Conservation (phyloP, 2,329 filamentous ascomycete species). For the Huntiella bhutanensis region DNA sequence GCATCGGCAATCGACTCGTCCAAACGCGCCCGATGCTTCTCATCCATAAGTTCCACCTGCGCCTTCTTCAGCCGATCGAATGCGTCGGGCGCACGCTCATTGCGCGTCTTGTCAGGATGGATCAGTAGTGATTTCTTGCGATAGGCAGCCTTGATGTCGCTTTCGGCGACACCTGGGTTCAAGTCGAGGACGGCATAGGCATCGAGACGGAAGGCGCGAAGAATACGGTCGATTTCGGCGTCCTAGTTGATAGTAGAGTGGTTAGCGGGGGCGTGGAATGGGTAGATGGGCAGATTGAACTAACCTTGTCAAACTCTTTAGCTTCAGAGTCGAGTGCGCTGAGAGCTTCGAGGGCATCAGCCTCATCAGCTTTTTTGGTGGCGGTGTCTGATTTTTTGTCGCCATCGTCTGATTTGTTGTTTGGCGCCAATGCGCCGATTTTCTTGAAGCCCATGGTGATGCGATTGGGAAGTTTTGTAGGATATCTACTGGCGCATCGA, state of each 20-base stretch:
- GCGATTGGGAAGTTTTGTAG: neutral
- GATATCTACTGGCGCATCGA: too few species aligned
- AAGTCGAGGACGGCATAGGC: conserved; percentile 87
- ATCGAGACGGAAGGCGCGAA: conserved; percentile 65
- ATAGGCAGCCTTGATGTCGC: conserved; percentile 86
- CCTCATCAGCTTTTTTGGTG: conserved; percentile 32
- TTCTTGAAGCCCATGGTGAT: conserved; percentile 12
- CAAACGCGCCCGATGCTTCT: conserved; percentile 69
- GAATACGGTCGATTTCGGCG: conserved; percentile 85
- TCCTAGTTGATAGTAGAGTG: conserved; percentile 34
- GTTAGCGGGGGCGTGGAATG: neutral
- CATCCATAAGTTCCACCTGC: conserved; percentile 76
- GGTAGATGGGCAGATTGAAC: conserved; percentile 10
- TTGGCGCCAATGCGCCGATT: conserved; percentile 19
- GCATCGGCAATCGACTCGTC: conserved; percentile 95
- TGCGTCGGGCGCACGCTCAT: conserved; percentile 76
- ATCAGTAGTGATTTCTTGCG: conserved; percentile 97
- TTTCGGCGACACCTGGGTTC: conserved; percentile 84
- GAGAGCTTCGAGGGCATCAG: conserved; percentile 38
- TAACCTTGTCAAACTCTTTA: conserved; percentile 78
- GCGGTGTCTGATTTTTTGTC: conserved; percentile 14
- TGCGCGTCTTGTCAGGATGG: conserved; percentile 93
- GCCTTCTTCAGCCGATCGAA: conserved; percentile 96
- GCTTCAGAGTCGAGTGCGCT: conserved; percentile 66
- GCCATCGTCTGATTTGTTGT: conserved; percentile 18